phyloP scores from a whole-genome alignment of 2,329 filamentous ascomycete species.

The Trematosphaeria pertusa region DNA sequence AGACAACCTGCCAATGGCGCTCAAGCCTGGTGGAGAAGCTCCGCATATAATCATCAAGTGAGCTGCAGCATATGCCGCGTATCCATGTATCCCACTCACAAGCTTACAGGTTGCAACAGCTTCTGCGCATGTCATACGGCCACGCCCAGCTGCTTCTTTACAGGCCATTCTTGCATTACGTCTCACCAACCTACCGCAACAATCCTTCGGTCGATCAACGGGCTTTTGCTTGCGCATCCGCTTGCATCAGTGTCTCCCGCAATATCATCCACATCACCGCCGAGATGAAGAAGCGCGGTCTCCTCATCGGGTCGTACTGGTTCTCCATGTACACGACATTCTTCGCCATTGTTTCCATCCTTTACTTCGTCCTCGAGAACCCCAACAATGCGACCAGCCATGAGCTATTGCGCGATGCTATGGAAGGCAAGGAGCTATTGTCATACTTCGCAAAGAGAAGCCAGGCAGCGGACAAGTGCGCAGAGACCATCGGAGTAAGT shows the following conservation, averaged over 20 bases:
- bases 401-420: slow-evolving; percentile 84
- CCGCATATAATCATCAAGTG: slow-evolving; percentile 72
- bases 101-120: slow-evolving; percentile 66
- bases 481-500: slow-evolving; percentile 75
- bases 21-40: slow-evolving; percentile 81
- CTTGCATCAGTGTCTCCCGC: slow-evolving; percentile 69
- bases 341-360: slow-evolving; percentile 78
- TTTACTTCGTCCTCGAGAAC: slow-evolving; percentile 83
- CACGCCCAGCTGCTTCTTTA: slow-evolving; percentile 86
- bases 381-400: slow-evolving; percentile 75
- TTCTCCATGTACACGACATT: slow-evolving; percentile 86
- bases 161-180: slow-evolving; percentile 82
- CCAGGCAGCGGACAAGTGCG: slow-evolving; percentile 87
- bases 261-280: slow-evolving; percentile 82
- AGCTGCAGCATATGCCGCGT: background rate
- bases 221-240: slow-evolving; percentile 76
- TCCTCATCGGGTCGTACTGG: slow-evolving; percentile 85
- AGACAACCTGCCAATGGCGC: slow-evolving; percentile 72
- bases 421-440: slow-evolving; percentile 83
- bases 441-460: slow-evolving; percentile 81
- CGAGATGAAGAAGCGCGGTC: slow-evolving; percentile 76
- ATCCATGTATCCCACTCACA: slow-evolving; percentile 12
- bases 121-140: slow-evolving; percentile 79
- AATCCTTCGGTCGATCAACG: slow-evolving; percentile 69
- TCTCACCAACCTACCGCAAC: slow-evolving; percentile 64